Evolutionary conservation across 208 protist genomes (phyloP).

Genomic region (Spongospora subterranea): DNA sequence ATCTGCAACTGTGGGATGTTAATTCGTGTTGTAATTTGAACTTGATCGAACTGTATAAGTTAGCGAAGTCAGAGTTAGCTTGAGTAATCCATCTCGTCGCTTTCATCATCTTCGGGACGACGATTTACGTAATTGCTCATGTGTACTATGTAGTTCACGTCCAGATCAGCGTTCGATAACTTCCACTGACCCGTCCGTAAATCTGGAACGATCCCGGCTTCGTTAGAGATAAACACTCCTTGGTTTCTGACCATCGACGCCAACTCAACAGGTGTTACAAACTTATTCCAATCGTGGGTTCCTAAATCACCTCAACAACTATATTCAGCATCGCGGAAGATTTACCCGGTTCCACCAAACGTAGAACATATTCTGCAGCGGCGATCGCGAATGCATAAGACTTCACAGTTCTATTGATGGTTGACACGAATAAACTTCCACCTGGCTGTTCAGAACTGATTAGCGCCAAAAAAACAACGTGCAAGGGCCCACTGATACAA

Average conservation of each 20-base stretch:
- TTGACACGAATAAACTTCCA: constrained; percentile 17
- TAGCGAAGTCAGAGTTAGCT: no score
- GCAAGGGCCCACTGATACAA: neutral
- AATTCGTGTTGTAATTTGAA: no score
- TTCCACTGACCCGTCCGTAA: neutral
- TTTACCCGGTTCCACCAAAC: neutral
- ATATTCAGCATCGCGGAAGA: neutral
- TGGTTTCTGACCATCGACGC: neutral
- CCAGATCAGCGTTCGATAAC: constrained; percentile 5
- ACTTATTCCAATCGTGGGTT: constrained; percentile 37
- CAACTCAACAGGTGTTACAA: neutral
- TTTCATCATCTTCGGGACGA: no score
- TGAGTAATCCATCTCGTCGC: no score
- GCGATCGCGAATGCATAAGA: constrained; percentile 3
- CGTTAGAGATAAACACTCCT: neutral
- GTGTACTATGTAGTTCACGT: constrained; percentile 46
- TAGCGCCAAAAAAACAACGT: neutral
- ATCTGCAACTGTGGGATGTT: no score
- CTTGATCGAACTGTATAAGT: no score
- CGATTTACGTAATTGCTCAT: no score
- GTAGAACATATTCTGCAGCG: neutral
- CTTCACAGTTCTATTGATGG: constrained; percentile 22
- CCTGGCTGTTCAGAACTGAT: neutral
- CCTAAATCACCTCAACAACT: neutral
- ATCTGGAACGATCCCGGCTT: neutral